phyloP scores from a whole-genome alignment of 2,329 filamentous ascomycete species.

The Monosporascus cannonballus region DNA sequence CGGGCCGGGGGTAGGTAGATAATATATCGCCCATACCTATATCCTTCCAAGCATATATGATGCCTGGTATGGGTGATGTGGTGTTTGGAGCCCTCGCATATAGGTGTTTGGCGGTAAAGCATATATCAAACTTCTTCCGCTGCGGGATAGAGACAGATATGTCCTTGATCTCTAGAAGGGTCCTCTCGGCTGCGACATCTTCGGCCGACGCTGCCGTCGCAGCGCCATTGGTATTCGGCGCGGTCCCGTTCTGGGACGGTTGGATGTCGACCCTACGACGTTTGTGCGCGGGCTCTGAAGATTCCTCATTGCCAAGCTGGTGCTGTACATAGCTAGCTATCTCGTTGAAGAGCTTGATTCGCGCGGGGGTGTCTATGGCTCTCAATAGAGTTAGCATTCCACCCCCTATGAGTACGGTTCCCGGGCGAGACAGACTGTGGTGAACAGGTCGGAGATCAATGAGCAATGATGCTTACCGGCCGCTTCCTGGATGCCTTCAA shows the following conservation, averaged over 20 bases:
- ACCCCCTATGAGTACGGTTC: neutral
- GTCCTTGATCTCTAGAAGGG: slow-evolving; percentile 57
- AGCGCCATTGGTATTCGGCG: slow-evolving; percentile 15
- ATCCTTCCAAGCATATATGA: slow-evolving; percentile 54
- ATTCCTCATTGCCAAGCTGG: slow-evolving; percentile 26
- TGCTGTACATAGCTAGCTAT: slow-evolving; percentile 47
- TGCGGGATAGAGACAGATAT: slow-evolving; percentile 62
- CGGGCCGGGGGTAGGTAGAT: neutral
- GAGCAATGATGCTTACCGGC: slow-evolving; percentile 36
- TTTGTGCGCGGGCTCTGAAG: slow-evolving; percentile 42
- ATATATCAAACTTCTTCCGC: slow-evolving; percentile 62
- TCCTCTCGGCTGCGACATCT: slow-evolving; percentile 41
- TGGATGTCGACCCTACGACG: slow-evolving; percentile 45
- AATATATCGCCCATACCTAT: slow-evolving; percentile 42
- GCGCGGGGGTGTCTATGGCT: slow-evolving; percentile 41
- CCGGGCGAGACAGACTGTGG: neutral
- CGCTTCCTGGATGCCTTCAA: slow-evolving; percentile 45
- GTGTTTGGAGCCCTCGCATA: slow-evolving; percentile 51
- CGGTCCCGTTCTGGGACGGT: slow-evolving; percentile 19
- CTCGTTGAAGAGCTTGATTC: slow-evolving; percentile 49
- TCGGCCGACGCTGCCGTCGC: slow-evolving; percentile 19
- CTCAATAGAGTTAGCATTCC: slow-evolving; percentile 3
- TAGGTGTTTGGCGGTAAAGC: slow-evolving; percentile 53
- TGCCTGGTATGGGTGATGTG: slow-evolving; percentile 44
- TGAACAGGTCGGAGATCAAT: neutral